phyloP scores from a whole-genome alignment of 768 basidiomycete species.

The Phlebiopsis gigantea region DNA sequence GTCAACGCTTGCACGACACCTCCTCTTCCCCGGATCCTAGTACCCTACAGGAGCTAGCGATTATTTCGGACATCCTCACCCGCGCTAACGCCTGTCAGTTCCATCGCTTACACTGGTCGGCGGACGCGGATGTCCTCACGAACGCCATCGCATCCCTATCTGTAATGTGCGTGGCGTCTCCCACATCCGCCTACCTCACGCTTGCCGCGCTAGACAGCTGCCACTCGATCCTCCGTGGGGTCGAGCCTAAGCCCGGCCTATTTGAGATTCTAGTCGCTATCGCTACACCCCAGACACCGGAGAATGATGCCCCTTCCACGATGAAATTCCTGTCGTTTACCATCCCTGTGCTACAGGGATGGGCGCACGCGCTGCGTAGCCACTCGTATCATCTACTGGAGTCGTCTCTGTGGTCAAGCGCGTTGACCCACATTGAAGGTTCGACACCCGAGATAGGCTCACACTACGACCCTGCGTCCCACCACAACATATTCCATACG shows the following conservation, averaged over 20 bases:
- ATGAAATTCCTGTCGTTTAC: slow-evolving; percentile 18
- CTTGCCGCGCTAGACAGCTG: neutral
- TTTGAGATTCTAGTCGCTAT: slow-evolving; percentile 7
- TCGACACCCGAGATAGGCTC: slow-evolving; percentile 19
- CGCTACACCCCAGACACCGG: neutral
- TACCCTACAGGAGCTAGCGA: neutral
- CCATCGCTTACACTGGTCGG: neutral
- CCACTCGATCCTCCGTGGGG: slow-evolving; percentile 2
- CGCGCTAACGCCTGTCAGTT: neutral
- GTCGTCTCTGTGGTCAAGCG: slow-evolving; percentile 48
- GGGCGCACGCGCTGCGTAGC: slow-evolving; percentile 27
- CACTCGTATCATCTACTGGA: slow-evolving; percentile 37
- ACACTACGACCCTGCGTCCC: slow-evolving; percentile 11
- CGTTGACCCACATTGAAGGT: slow-evolving; percentile 41
- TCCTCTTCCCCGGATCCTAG: neutral
- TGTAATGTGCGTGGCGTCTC: slow-evolving; percentile 1
- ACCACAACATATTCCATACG: slow-evolving; percentile 17
- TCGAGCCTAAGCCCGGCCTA: slow-evolving; percentile 9
- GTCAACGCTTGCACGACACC: neutral
- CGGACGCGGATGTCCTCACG: neutral
- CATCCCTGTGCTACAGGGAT: slow-evolving; percentile 19
- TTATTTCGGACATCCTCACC: neutral
- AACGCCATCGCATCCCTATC: slow-evolving; percentile 1
- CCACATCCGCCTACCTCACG: neutral
- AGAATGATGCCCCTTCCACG: neutral